Evolutionary conservation across 768 basidiomycete genomes (phyloP).

Genomic region (Boletus edulis): DNA sequence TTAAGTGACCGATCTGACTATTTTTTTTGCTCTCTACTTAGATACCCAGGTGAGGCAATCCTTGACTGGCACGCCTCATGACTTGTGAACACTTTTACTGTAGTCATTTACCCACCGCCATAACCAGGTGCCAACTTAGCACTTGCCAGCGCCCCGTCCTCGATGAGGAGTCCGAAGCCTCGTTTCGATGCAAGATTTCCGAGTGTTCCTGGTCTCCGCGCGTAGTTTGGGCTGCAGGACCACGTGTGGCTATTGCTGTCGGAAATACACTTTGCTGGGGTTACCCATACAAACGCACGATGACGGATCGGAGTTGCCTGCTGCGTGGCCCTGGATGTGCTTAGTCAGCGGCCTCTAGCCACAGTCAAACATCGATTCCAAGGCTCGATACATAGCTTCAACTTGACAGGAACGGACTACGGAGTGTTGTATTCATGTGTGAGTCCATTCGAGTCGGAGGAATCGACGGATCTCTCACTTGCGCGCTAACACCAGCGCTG

Average conservation of each 20-base stretch:
- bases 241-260: constrained; percentile 90
- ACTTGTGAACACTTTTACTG: neutral
- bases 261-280: constrained; percentile 74
- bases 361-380: no score
- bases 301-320: neutral
- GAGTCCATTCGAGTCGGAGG: no score
- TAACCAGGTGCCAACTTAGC: constrained; percentile 94
- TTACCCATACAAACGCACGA: neutral
- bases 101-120: constrained; percentile 55
- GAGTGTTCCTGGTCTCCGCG: constrained; percentile 58
- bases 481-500: no score
- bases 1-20: neutral
- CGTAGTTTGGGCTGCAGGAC: constrained; percentile 54
- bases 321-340: no score
- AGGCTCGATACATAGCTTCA: no score
- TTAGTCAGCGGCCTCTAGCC: no score
- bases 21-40: constrained; percentile 9
- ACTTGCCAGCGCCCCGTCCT: constrained; percentile 61
- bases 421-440: no score
- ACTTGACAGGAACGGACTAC: no score
- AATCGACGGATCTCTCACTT: no score
- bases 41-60: constrained; percentile 38
- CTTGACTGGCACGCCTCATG: neutral
- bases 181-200: constrained; percentile 81
- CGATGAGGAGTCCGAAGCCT: constrained; percentile 62